These are phyloP conservation scores for Suhomyces sp. DNA, from an alignment of 805 yeast genomes.

Conservation along the genomic window DNA sequence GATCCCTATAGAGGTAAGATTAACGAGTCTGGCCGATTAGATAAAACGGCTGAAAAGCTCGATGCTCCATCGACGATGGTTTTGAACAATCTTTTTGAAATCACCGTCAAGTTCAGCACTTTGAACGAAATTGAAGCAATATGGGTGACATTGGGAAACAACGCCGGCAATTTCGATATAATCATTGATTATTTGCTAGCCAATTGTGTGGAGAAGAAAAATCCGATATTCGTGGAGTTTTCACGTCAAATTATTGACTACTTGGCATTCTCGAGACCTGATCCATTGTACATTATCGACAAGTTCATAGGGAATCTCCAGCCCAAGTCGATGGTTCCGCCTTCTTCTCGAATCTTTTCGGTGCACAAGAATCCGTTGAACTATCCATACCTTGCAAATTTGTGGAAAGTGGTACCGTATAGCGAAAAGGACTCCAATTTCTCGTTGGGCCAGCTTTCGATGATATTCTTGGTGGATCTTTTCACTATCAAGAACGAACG, in stretches of 20 bases:
- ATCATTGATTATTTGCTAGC: slow-evolving; percentile 68
- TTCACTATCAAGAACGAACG: slow-evolving; percentile 65
- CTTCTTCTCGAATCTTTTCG: slow-evolving; percentile 13
- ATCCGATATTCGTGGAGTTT: slow-evolving; percentile 70
- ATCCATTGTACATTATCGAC: slow-evolving; percentile 50
- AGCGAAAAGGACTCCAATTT: slow-evolving; percentile 70
- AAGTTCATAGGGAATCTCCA: slow-evolving; percentile 66
- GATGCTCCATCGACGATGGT: slow-evolving; percentile 55
- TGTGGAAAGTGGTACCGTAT: slow-evolving; percentile 53
- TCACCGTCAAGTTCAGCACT: slow-evolving; percentile 75
- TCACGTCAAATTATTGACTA: slow-evolving; percentile 81
- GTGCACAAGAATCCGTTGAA: slow-evolving; percentile 7
- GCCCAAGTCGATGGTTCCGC: slow-evolving; percentile 89
- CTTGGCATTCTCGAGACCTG: slow-evolving; percentile 54
- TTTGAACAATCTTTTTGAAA: slow-evolving; percentile 74
- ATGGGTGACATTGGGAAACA: slow-evolving; percentile 92
- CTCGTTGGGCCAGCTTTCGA: slow-evolving; percentile 82
- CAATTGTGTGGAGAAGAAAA: slow-evolving; percentile 66
- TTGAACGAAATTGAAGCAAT: slow-evolving; percentile 89
- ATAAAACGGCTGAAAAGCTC: background rate
- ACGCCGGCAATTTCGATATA: slow-evolving; percentile 63
- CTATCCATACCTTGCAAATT: slow-evolving; percentile 75
- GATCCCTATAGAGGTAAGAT: background rate
- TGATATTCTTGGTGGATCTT: slow-evolving; percentile 80
- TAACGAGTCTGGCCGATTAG: background rate